Evolutionary conservation across 2,329 filamentous ascomycete genomes (phyloP).

Genomic region (Fonsecaea nubica): DNA sequence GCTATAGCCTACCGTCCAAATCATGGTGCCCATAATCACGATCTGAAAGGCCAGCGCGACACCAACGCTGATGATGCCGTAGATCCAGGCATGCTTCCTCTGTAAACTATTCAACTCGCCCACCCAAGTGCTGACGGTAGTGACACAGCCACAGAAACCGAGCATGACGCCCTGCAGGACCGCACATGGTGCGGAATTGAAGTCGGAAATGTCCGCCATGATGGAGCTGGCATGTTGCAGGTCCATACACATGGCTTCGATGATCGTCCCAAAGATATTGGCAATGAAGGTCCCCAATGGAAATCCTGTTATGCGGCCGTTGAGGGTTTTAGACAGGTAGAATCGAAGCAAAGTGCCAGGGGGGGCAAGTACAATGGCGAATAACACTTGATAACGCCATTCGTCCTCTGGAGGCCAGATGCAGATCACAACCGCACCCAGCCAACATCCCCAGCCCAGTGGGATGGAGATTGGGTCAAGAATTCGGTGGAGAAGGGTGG

Average conservation of each 20-base stretch:
- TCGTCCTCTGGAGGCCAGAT: conserved; percentile 66
- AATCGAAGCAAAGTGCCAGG: conserved; percentile 74
- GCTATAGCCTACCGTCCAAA: conserved; percentile 60
- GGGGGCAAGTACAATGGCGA: conserved; percentile 78
- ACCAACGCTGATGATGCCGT: conserved; percentile 67
- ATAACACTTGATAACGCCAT: conserved; percentile 74
- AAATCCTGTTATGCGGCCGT: conserved; percentile 67
- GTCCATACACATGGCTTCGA: conserved; percentile 76
- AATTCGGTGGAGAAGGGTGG: conserved; percentile 59
- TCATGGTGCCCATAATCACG: conserved; percentile 74
- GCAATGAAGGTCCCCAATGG: conserved; percentile 81
- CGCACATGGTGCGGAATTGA: conserved; percentile 59
- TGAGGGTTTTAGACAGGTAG: conserved; percentile 71
- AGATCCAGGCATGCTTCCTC: conserved; percentile 67
- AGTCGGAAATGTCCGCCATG: neutral
- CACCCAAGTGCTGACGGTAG: conserved; percentile 69
- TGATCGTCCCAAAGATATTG: conserved; percentile 73
- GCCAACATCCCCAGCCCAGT: conserved; percentile 72
- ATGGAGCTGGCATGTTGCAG: conserved; percentile 63
- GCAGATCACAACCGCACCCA: conserved; percentile 71
- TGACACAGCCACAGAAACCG: conserved; percentile 69
- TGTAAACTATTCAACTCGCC: conserved; percentile 60
- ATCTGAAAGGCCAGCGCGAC: conserved; percentile 66
- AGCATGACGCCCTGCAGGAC: conserved; percentile 67
- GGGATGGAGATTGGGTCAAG: conserved; percentile 67